Base-by-base conservation (phyloP, 2,329 filamentous ascomycete genomes). In the Juglanconis sp. region DNA sequence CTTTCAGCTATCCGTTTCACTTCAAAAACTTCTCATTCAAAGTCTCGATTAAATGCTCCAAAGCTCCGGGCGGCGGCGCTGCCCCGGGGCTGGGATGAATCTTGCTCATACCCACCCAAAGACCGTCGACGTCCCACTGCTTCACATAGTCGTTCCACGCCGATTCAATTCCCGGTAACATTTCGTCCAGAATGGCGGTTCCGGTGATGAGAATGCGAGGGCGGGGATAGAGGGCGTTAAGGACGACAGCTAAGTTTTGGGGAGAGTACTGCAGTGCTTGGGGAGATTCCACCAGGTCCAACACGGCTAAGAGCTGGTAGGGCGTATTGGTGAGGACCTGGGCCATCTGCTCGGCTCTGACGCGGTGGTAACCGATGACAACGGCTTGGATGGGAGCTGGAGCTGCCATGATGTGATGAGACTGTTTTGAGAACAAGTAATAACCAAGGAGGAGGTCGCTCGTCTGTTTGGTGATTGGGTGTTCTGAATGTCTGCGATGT, bases 61-160 rank as follows among this genome's bases (percentile, higher is more conserved):
- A 13, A 24, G 54, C 52, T 8, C 42, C 54, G 4, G 32, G 42
- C 9, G 55, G 42, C 30, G 59, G 49, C 9, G 55, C 40, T 17
- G 5, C 46, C 7, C 49, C 49, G 1, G 59, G 34, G 32, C 46
- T 36, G 4, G 40, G 49, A 34, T 57, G 47, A 36, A 38, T 57
- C 24, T 53, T 54, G 44, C 55, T 58, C 35, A 58, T 38, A 6
- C 40, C 59, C n/a, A 61, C 24, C 48, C 32, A 61, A 4, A 54
- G 15, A 9, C 55, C 59, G 4, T 55, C 55, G 24, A 61, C 46
- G 2, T 35, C 13, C 40, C 42, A 51, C 9, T 34, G 50, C n/a
- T 17, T 34, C 13, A 46, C 50, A 42, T 54, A 58, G 11, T 49
- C 54, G 6, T 47, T 34, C 55, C 59, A 61, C 3, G 24, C 44